Percentiles rank a stretch among this genome's conserved stretches.
phyloP scores from a whole-genome alignment of 2,329 filamentous ascomycete genomes.

The Ascochyta koolunga region DNA sequence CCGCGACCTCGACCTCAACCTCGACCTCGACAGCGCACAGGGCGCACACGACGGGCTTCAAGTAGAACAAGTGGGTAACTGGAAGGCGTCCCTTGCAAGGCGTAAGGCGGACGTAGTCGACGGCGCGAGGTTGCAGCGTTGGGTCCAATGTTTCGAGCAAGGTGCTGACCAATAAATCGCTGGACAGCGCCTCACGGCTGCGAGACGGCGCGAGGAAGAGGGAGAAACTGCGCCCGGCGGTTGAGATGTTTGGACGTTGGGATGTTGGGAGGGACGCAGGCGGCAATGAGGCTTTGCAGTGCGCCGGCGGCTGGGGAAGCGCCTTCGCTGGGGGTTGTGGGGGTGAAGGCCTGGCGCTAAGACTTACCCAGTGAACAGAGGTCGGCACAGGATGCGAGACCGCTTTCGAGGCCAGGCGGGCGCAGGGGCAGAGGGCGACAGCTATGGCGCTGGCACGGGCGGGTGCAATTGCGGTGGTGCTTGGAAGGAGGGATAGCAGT shows the following conservation, averaged over 20 bases:
- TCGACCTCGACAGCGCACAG: constrained; percentile 25
- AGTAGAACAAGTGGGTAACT: constrained; percentile 33
- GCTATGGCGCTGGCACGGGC: constrained; percentile 10
- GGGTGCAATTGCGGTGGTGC: constrained; percentile 18
- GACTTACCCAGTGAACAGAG: constrained; percentile 44
- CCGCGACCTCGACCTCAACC: too few relatives aligned
- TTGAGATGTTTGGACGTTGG: too few relatives aligned
- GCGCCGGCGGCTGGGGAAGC: constrained; percentile 43
- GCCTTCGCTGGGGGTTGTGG: constrained; percentile 37
- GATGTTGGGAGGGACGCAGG: constrained; percentile 22
- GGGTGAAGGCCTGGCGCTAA: constrained; percentile 42
- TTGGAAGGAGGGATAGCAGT: constrained; percentile 6
- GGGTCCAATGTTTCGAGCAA: constrained; percentile 20
- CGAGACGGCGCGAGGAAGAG: constrained; percentile 21
- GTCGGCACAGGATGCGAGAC: constrained; percentile 20
- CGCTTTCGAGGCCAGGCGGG: constrained; percentile 16
- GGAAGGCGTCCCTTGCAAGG: constrained; percentile 25
- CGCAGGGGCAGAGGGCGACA: constrained; percentile 11
- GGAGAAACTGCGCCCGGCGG: constrained; percentile 23
- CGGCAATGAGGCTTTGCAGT: constrained; percentile 29
- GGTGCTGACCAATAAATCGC: constrained; percentile 35
- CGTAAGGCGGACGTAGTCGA: constrained; percentile 2
- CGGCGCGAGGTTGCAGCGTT: constrained; percentile 18
- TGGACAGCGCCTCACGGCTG: constrained; percentile 30
- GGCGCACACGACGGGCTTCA: constrained; percentile 29